Conservation (phyloP, 768 basidiomycete species). For the Russula lepida region DNA sequence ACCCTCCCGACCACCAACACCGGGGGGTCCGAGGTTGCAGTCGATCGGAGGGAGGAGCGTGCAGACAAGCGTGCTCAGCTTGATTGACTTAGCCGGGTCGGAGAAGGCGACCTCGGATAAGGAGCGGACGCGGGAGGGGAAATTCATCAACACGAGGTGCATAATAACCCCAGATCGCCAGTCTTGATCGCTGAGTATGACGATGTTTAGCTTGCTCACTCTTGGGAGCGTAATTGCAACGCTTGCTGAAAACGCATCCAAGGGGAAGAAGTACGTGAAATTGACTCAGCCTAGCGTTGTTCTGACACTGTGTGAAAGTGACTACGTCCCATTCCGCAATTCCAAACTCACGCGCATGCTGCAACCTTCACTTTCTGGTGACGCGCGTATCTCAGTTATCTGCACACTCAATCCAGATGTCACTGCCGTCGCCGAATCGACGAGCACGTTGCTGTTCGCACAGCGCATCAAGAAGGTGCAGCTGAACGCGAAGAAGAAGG, state of each 20-base stretch:
- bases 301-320: slow-evolving; percentile 34
- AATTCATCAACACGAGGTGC: slow-evolving; percentile 89
- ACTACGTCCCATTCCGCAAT: slow-evolving; percentile 92
- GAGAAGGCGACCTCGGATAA: slow-evolving; percentile 95
- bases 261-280: slow-evolving; percentile 51
- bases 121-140: slow-evolving; percentile 91
- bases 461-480: slow-evolving; percentile 86
- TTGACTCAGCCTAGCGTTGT: background rate
- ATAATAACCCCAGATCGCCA: background rate
- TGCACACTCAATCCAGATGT: slow-evolving; percentile 90
- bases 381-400: slow-evolving; percentile 92
- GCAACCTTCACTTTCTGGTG: slow-evolving; percentile 90
- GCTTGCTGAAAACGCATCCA: slow-evolving; percentile 78
- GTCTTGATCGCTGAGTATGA: slow-evolving; percentile 1
- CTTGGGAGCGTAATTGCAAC: slow-evolving; percentile 90
- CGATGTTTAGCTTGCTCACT: slow-evolving; percentile 61
- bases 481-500: slow-evolving; percentile 87
- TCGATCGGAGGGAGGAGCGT: slow-evolving; percentile 74
- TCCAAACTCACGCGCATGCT: slow-evolving; percentile 91
- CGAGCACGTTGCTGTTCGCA: slow-evolving; percentile 86
- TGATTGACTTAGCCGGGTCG: slow-evolving; percentile 94
- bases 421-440: slow-evolving; percentile 71
- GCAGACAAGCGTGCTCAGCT: slow-evolving; percentile 68
- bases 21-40: slow-evolving; percentile 59
- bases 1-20: slow-evolving; percentile 36